Evolutionary conservation across 2,329 filamentous ascomycete genomes (phyloP).

Genomic region (Microsporum canis): DNA sequence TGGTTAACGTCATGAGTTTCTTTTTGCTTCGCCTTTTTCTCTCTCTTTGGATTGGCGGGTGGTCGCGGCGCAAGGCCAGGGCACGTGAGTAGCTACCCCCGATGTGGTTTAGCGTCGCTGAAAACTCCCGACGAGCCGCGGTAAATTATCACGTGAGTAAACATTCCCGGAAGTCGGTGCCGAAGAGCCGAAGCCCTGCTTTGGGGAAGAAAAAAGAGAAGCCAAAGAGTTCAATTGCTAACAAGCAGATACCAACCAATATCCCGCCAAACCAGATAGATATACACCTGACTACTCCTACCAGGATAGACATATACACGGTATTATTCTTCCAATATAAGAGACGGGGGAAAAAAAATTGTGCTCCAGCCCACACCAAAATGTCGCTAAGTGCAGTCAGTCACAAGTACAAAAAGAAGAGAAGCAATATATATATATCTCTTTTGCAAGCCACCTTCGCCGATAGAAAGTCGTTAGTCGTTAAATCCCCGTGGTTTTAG

Average conservation of each 20-base stretch:
- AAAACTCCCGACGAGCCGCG: background rate
- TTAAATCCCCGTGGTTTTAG: background rate
- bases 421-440: constrained; percentile 2
- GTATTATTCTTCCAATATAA: background rate
- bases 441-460: background rate
- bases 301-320: background rate
- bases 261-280: background rate
- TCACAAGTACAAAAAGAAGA: background rate
- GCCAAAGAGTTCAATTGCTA: background rate
- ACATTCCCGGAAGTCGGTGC: background rate
- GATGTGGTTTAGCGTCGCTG: background rate
- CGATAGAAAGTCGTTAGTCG: background rate
- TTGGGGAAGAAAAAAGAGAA: background rate
- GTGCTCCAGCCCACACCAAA: background rate
- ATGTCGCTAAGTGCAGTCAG: constrained; percentile 1
- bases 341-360: background rate
- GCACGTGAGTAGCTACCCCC: background rate
- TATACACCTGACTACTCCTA: constrained; percentile 1
- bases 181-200: background rate
- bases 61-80: background rate
- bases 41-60: background rate
- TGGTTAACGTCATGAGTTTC: constrained; percentile 3
- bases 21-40: background rate
- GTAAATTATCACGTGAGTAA: background rate
- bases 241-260: background rate